Base-by-base conservation (phyloP, 1,284 basidiomycete genomes). In the Athelia sp. region DNA sequence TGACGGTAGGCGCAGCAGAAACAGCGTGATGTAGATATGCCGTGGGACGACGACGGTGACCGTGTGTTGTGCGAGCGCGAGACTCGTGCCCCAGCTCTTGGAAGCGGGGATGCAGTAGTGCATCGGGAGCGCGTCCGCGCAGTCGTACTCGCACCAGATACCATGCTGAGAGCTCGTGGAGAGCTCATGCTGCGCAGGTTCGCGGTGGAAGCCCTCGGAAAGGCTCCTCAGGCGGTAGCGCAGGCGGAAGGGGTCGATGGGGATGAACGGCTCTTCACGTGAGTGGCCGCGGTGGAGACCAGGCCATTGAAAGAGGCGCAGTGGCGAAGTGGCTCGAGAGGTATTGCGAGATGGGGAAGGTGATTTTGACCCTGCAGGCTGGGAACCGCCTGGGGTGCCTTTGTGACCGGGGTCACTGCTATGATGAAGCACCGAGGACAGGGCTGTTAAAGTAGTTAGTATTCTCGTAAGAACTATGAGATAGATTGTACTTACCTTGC, bases 1-100 rank as follows among this genome's bases (percentile, higher is more conserved):
- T 9, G 76, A 70, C 1, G 83, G 84, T 1, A 87, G 67, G 21
- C 79, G 70, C 17, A 87, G 66, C 8, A 85, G 75, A 21, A 40
- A 40, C 15, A 76, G 50, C 50, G 73, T 64, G 19, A 80, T 66
- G 58, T 84, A 84, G 0, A 71, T 17, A 55, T 78, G 73, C 22
- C 75, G 69, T 1, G 78, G 72, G 9, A 81, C 34, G 2, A 71
- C 70, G 47, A 75, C 70, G 6, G 61, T 50, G 36, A 69, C 36
- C 52, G 68, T 64, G 4, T 56, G 54, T 10, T 18, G 45, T 11
- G 24, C 45, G 17, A 19, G 22, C n/a, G 51, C 52, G 36, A 40
- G 4, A n/a, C 15, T 9, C 15, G 15, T 40, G 36, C 19, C 15
- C 15, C 15, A 21, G n/a, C 14, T 18, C 21, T 53, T 21, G 22